Conservation (phyloP, 2,329 filamentous ascomycete species). For the Fusarium virguliforme region DNA sequence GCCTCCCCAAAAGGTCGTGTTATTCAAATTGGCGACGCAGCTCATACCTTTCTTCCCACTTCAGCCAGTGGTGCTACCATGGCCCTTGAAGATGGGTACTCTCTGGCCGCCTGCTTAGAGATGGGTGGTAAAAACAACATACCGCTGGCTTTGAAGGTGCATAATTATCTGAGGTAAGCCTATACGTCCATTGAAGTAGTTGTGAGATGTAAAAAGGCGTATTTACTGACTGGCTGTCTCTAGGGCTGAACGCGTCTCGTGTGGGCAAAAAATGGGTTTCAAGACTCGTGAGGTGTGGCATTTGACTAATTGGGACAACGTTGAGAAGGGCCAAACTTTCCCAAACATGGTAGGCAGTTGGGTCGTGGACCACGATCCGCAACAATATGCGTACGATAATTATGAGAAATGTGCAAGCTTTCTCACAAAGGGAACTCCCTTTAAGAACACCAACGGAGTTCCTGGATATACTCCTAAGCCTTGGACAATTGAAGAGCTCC, state of each 20-base stretch:
- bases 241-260: neutral
- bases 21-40: slow-evolving; percentile 59
- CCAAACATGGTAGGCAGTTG: neutral
- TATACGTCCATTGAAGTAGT: too few relatives aligned
- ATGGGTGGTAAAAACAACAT: neutral
- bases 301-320: neutral
- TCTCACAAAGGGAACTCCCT: neutral
- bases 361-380: neutral
- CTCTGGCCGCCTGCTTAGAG: slow-evolving; percentile 51
- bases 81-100: slow-evolving; percentile 61
- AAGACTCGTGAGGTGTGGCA: neutral
- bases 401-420: neutral
- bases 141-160: neutral
- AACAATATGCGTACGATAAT: neutral
- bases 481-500: too few relatives aligned
- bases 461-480: too few relatives aligned
- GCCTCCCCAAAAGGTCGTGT: slow-evolving; percentile 55
- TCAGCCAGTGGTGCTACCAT: slow-evolving; percentile 62
- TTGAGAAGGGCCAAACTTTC: neutral
- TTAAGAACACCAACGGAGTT: neutral
- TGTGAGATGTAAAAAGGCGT: too few relatives aligned
- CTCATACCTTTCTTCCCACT: slow-evolving; percentile 60
- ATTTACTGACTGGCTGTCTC: too few relatives aligned
- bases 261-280: neutral
- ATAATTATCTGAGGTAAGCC: neutral